Percentiles rank a stretch among this genome's conserved stretches.
These are phyloP conservation scores for Ambrosia hybrid DNA, from an alignment of 140 eudicot species.

Conservation along the genomic window DNA sequence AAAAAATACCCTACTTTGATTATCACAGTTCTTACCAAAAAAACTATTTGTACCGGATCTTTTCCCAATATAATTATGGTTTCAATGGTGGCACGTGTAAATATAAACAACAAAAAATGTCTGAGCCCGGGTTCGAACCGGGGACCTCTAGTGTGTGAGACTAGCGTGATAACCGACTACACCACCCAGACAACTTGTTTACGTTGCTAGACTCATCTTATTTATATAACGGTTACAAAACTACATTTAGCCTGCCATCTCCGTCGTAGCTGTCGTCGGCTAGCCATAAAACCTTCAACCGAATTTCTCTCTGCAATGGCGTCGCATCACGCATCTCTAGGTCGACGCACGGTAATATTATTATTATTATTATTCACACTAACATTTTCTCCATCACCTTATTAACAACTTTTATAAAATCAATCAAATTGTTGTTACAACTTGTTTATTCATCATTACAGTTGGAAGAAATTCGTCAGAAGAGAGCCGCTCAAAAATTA, in stretches of 20 bases:
- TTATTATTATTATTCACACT: background rate
- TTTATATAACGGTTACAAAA: background rate
- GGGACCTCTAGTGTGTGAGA: conserved; percentile 99
- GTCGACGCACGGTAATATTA: conserved; percentile 72
- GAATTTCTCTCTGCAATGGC: conserved; percentile 42
- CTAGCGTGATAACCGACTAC: conserved; percentile 99
- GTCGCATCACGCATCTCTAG: conserved; percentile 80
- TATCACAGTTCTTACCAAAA: no score
- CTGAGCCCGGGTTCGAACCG: conserved; percentile 99
- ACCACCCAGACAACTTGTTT: conserved; percentile 84
- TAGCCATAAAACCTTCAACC: conserved; percentile 22
- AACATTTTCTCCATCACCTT: no score
- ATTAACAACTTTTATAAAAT: background rate
- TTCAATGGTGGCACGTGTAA: no score
- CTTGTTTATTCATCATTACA: conserved; percentile 13
- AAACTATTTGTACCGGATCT: no score
- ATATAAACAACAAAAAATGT: conserved; percentile 35
- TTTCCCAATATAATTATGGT: no score
- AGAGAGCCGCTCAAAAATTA: conserved; percentile 83
- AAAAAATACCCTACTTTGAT: no score
- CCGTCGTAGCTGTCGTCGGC: conserved; percentile 33
- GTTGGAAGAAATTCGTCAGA: conserved; percentile 95
- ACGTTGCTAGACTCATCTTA: accelerated
- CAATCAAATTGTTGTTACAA: background rate
- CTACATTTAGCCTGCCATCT: background rate